Evolutionary conservation across 2,329 filamentous ascomycete species (phyloP), one percentile per base, ranked within the genome.

Genomic region (Scopulariopsis brevicaulis): DNA sequence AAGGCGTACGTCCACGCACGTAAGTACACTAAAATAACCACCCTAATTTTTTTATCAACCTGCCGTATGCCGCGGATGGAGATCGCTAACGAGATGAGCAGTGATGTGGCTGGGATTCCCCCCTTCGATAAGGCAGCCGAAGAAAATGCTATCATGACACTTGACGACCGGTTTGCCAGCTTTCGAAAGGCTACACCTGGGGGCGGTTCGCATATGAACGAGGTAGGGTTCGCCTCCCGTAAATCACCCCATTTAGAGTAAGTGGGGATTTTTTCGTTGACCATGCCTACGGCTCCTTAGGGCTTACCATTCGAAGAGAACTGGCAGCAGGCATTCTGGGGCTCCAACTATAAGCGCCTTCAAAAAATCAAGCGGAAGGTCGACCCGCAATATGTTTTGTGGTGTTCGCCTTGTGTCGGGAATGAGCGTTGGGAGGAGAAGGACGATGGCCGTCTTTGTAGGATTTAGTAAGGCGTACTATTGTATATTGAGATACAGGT

Each of bases 301-400:
- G 72, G 70, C 1, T 65, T 69, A 3, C 67, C 67, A 0, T 69
- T 64, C n/a, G 72, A 73, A 14, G 66, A 67, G 2, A 61, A 73
- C 22, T 74, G 70, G 65, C 70, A 73, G 46, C 63, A 66, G 8
- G 66, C 68, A 0, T 77, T 76, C 60, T 77, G 74, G 73, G 74
- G 73, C 0, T 63, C 64, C 12, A 78, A 80, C 53, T 80, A 80
- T 60, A 63, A 69, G 15, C 68, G 69, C 1, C 65, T 81, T 3
- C 61, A 75, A 0, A 53, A 64, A 14, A 75, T 80, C 56, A 81
- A 81, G 66, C 67, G 68, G 14, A 52, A 61, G 1, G 64, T 77
- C n/a, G 77, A 81, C 60, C 77, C 77, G 0, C 58, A 66, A 0
- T 76, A 77, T 55, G 68, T 80, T 1, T 73, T 81, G 15, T 78